Evolutionary conservation across 1,284 basidiomycete genomes (phyloP), one percentile per base, ranked within the genome.

Genomic region (Cutaneotrichosporon mucoides): DNA sequence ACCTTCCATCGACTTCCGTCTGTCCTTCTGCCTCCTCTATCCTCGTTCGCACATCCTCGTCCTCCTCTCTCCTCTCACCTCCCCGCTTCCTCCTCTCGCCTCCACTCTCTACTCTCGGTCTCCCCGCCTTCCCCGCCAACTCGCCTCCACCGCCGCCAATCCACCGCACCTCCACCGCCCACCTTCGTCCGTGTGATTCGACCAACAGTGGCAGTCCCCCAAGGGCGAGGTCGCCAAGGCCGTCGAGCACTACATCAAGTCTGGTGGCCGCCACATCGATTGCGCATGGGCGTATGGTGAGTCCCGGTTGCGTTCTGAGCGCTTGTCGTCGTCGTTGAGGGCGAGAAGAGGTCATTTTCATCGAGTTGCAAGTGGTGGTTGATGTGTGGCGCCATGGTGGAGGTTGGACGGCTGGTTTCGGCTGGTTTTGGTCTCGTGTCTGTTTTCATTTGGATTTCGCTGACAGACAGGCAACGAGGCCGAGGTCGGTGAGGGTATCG

Each of bases 401-500:
- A 40, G 38, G 38, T 44, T 35, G 47, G 47, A 49, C 8, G 47
- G 12, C 9, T 35, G n/a, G 38, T 36, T 36, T 13, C 35, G 13
- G 38, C 38, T 40, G 38, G 8, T 24, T 24, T 24, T 24, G 24
- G 24, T 24, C 24, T 24, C 24, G 24, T 24, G 24, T 24, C 24
- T 24, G 24, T 24, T 24, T 24, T 24, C 24, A 24, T 24, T 24
- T 24, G 24, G 24, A 24, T 24, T 24, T 24, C 24, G 24, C 49
- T 57, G 37, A 57, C 56, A 12, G 9, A 15, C 38, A 61, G 60
- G 62, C 56, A 95, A 95, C 76, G 91, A 95, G 79, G 88, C 86
- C 71, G 88, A 92, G 76, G 90, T 91, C 33, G 92, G 90, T 13
- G 71, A 88, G 56, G 92, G 90, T 43, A 86, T 95, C 73, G 79